A percentile compares a stretch with the other conserved stretches of the same genome.
phyloP scores from a whole-genome alignment of 1,284 basidiomycete genomes.

The Puccinia brachypodii region DNA sequence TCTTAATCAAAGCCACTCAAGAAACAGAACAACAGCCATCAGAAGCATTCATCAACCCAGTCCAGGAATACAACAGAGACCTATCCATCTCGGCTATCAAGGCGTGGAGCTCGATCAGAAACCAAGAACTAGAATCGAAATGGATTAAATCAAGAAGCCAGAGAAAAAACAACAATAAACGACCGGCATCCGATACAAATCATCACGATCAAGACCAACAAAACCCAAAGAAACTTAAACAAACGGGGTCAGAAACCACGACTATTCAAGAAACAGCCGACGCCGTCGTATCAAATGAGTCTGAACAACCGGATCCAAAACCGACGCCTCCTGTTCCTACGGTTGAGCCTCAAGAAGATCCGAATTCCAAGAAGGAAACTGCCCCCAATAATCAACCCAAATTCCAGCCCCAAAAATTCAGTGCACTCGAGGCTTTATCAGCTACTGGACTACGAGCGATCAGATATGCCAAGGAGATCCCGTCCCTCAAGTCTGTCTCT shows the following conservation, averaged over 20 bases:
- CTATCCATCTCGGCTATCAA: conserved; percentile 84
- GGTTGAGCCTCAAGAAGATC: not conserved
- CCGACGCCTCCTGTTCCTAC: no score
- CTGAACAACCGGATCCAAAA: no score
- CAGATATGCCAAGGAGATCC: conserved; percentile 96
- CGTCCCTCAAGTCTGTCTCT: conserved; percentile 70
- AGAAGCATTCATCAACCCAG: conserved; percentile 84
- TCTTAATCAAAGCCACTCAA: conserved; percentile 64
- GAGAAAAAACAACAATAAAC: conserved; percentile 1
- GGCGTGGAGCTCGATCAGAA: conserved; percentile 75
- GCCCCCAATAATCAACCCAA: conserved; percentile 12
- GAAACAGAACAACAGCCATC: conserved; percentile 66
- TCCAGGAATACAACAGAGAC: conserved; percentile 98
- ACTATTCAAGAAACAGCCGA: not conserved
- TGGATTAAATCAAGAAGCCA: conserved; percentile 59
- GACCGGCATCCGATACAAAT: not conserved
- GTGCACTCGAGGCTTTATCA: conserved; percentile 89
- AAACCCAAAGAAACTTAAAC: not conserved
- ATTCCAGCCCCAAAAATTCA: conserved; percentile 66
- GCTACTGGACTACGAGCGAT: conserved; percentile 95
- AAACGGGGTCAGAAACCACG: not conserved
- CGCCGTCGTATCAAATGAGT: not conserved
- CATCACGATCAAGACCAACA: not conserved
- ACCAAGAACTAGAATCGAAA: conserved; percentile 67
- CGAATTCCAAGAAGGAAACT: not conserved